Evolutionary conservation across 2,329 filamentous ascomycete genomes (phyloP).

Genomic region (Penicillium frequentans): DNA sequence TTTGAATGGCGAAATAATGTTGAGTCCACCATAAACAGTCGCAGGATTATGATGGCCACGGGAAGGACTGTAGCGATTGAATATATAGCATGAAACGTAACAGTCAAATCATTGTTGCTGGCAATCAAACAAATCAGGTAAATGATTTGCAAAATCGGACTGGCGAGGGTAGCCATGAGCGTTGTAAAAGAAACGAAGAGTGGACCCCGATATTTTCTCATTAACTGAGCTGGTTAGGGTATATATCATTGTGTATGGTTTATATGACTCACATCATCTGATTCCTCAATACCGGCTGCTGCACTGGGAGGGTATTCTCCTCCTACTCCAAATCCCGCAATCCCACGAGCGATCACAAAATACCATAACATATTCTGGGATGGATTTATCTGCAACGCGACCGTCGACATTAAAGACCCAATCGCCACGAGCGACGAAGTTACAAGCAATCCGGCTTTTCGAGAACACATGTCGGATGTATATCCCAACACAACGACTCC

Average conservation of each 20-base stretch:
- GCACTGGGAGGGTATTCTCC: slow-evolving; percentile 42
- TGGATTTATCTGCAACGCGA: slow-evolving; percentile 39
- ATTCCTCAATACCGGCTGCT: slow-evolving; percentile 38
- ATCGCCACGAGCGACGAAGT: slow-evolving; percentile 30
- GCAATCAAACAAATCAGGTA: slow-evolving; percentile 37
- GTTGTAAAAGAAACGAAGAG: slow-evolving; percentile 38
- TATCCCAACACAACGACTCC: slow-evolving; percentile 29
- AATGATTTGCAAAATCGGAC: slow-evolving; percentile 36
- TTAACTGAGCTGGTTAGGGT: slow-evolving; percentile 13
- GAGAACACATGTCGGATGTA: slow-evolving; percentile 30
- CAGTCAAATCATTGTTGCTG: slow-evolving; percentile 34
- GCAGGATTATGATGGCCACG: slow-evolving; percentile 31
- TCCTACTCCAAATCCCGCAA: slow-evolving; percentile 39
- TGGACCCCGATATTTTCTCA: slow-evolving; percentile 31
- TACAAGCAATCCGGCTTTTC: slow-evolving; percentile 27
- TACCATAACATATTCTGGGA: slow-evolving; percentile 39
- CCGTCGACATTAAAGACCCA: slow-evolving; percentile 35
- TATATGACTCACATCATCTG: slow-evolving; percentile 26
- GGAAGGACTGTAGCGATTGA: slow-evolving; percentile 35
- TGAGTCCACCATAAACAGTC: slow-evolving; percentile 37
- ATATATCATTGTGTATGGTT: background rate
- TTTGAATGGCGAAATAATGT: slow-evolving; percentile 35
- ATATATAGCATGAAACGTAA: slow-evolving; percentile 33
- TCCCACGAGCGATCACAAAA: slow-evolving; percentile 37
- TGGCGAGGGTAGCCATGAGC: slow-evolving; percentile 35